Conservation (phyloP, 805 yeast genomes). For the Metschnikowia cerradonensis region DNA sequence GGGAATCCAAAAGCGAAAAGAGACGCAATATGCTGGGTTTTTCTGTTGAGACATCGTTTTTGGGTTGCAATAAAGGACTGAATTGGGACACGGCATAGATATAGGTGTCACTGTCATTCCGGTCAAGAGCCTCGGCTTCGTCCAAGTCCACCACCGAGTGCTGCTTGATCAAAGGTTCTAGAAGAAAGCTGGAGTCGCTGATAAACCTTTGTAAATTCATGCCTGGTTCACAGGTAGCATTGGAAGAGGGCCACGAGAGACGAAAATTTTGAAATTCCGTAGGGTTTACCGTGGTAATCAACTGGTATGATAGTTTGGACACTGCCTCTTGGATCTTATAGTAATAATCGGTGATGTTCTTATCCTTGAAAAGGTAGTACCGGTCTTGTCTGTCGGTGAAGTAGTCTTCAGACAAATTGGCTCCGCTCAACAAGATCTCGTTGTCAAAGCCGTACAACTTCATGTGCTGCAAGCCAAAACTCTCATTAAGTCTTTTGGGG, state of each 20-base stretch:
- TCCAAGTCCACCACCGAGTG: conserved; percentile 29
- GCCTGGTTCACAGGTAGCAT: conserved; percentile 65
- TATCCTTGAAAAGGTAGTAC: conserved; percentile 67
- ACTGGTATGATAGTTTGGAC: conserved; percentile 64
- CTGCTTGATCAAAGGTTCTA: conserved; percentile 58
- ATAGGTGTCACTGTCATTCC: conserved; percentile 48
- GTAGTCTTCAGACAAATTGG: conserved; percentile 86
- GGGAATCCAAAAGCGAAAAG: conserved; percentile 53
- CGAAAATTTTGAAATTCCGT: conserved; percentile 43
- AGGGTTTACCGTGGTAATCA: conserved; percentile 41
- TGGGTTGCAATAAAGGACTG: conserved; percentile 68
- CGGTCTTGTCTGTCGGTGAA: conserved; percentile 94
- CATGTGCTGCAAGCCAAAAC: conserved; percentile 94
- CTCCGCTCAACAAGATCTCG: conserved; percentile 84
- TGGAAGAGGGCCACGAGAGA: conserved; percentile 71
- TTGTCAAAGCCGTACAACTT: conserved; percentile 93
- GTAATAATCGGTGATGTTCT: conserved; percentile 65
- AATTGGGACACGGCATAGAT: conserved; percentile 92
- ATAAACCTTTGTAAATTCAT: conserved; percentile 49
- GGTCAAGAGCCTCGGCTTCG: conserved; percentile 24
- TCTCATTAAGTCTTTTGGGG: conserved; percentile 87
- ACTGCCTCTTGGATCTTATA: conserved; percentile 65
- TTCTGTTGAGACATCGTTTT: conserved; percentile 69
- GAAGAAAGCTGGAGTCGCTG: conserved; percentile 49
- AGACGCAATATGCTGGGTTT: conserved; percentile 62